Percentiles rank a stretch among this genome's conserved stretches.
These are phyloP conservation scores for Fusarium drepaniforme DNA, from an alignment of 2,329 filamentous ascomycete species.

Conservation along the genomic window DNA sequence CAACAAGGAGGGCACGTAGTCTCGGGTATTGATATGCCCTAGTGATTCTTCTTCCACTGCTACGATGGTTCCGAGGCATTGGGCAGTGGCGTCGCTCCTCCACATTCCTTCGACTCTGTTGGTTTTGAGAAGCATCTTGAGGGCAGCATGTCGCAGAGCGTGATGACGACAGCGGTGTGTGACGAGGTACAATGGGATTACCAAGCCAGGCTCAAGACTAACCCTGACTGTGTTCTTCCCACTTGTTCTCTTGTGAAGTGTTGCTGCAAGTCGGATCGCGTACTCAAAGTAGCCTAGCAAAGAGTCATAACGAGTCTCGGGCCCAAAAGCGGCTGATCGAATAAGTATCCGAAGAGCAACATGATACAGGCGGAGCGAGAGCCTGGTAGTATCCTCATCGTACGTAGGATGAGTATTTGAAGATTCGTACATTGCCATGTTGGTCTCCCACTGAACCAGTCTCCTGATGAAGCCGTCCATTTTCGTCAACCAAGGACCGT, in stretches of 20 bases:
- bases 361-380: slow-evolving; percentile 1
- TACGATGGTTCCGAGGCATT: slow-evolving; percentile 29
- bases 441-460: not conserved
- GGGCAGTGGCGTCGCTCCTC: slow-evolving; percentile 39
- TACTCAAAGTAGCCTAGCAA: slow-evolving; percentile 5
- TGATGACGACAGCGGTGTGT: slow-evolving; percentile 43
- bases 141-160: slow-evolving; percentile 32
- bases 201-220: not conserved
- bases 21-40: not conserved
- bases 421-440: not conserved
- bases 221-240: not conserved
- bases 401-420: not conserved
- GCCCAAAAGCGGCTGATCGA: not conserved
- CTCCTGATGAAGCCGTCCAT: not conserved
- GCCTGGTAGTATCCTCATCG: not conserved
- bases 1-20: not conserved
- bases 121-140: slow-evolving; percentile 31
- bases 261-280: not conserved
- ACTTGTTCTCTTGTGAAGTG: not conserved
- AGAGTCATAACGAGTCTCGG: not conserved
- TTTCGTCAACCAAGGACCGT: not conserved
- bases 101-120: slow-evolving; percentile 46
- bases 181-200: slow-evolving; percentile 6
- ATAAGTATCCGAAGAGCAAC: not conserved
- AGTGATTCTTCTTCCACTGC: slow-evolving; percentile 26